Conservation (phyloP, 1,139 yeast species). For the Suhomyces anneliseae region DNA sequence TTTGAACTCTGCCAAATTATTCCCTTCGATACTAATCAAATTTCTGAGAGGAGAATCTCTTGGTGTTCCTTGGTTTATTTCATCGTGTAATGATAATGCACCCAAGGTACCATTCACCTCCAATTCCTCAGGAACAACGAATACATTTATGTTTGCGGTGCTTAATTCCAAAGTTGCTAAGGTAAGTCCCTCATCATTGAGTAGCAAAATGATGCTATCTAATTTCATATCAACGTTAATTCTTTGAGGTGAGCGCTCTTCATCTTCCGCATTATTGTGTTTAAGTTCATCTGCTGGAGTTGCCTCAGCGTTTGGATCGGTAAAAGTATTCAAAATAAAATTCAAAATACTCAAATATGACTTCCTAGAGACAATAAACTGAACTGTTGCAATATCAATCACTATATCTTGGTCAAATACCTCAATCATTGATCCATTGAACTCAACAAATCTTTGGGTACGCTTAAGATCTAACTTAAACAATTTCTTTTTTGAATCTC, state of each 20-base stretch:
- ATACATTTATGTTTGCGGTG: constrained; percentile 66
- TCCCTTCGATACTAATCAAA: constrained; percentile 77
- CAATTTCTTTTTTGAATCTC: constrained; percentile 42
- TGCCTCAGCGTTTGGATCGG: constrained; percentile 72
- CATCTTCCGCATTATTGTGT: constrained; percentile 58
- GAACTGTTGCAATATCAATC: constrained; percentile 78
- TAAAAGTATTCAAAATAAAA: constrained; percentile 81
- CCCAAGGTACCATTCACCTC: constrained; percentile 77
- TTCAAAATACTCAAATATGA: constrained; percentile 78
- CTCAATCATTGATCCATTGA: constrained; percentile 58
- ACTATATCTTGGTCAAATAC: constrained; percentile 76
- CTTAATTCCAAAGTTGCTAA: constrained; percentile 78
- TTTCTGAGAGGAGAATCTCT: constrained; percentile 61
- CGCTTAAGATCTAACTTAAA: constrained; percentile 64
- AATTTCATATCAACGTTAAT: constrained; percentile 68
- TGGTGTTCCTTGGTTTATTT: constrained; percentile 62
- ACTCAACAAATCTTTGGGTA: constrained; percentile 60
- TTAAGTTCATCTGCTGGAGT: constrained; percentile 67
- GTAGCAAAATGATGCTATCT: constrained; percentile 70
- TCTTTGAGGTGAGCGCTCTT: constrained; percentile 64
- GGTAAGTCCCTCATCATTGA: constrained; percentile 82
- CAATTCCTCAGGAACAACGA: constrained; percentile 75
- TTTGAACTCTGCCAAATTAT: constrained; percentile 75
- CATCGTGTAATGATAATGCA: constrained; percentile 77
- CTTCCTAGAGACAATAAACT: constrained; percentile 72